Conservation (phyloP, 202 grass and related monocot genomes). For the Hordeum pubiflorum region DNA sequence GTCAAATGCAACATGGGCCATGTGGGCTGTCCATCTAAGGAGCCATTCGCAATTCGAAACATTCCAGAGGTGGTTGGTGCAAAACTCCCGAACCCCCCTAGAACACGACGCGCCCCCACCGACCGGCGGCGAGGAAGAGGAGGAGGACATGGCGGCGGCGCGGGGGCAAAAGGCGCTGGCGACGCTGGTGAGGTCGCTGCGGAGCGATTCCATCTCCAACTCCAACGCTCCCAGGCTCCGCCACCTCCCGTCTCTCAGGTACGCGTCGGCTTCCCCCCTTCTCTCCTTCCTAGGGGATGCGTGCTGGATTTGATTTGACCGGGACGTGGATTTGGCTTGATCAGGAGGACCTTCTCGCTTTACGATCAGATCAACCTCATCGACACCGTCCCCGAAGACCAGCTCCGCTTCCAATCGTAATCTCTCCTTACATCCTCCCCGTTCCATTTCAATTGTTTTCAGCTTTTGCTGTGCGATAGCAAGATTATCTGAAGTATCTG, state of each 20-base stretch:
- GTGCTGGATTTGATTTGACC: conserved; percentile 7
- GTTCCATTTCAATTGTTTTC: background rate
- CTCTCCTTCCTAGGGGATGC: background rate
- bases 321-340: background rate
- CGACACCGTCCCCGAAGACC: conserved; percentile 74
- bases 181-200: conserved; percentile 73
- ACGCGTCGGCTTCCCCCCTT: background rate
- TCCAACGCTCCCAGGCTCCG: conserved; percentile 28
- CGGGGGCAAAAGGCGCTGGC: conserved; percentile 55
- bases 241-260: conserved; percentile 77
- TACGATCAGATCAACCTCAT: conserved; percentile 99
- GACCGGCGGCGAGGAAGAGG: conserved; percentile 9
- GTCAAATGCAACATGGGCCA: background rate
- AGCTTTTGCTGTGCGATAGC: background rate
- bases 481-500: background rate
- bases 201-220: conserved; percentile 32
- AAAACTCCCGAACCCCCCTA: conserved; percentile 3
- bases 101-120: background rate
- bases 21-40: background rate
- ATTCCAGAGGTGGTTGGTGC: background rate
- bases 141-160: conserved; percentile 33
- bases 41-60: background rate
- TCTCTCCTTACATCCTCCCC: background rate
- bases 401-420: conserved; percentile 82
- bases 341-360: conserved; percentile 79